Conservation (phyloP, 2,329 filamentous ascomycete species). For the Atkinsonella texensis region DNA sequence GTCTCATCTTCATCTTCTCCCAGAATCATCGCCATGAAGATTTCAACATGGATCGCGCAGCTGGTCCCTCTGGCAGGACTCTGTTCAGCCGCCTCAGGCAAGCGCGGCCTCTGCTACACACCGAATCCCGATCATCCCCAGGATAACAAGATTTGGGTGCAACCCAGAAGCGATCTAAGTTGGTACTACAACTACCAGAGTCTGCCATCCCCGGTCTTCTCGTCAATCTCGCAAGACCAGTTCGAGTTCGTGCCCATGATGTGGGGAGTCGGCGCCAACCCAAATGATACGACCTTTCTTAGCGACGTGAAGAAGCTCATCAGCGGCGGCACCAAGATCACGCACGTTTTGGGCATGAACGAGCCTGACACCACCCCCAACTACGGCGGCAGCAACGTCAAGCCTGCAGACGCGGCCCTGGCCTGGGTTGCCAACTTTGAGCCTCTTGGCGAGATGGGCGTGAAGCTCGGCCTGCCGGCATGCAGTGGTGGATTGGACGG, state of each 20-base stretch:
- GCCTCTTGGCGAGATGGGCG: conserved; percentile 49
- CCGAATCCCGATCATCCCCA: conserved; percentile 38
- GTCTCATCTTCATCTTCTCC: not conserved
- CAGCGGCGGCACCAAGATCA: conserved; percentile 41
- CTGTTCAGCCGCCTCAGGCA: conserved; percentile 27
- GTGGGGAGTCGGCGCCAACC: conserved; percentile 46
- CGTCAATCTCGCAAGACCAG: conserved; percentile 33
- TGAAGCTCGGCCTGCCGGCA: conserved; percentile 59
- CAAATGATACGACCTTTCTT: conserved; percentile 47
- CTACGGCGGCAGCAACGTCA: conserved; percentile 51
- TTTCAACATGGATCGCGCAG: not conserved
- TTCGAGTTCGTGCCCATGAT: conserved; percentile 76
- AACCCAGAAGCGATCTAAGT: conserved; percentile 45
- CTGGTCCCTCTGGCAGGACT: conserved; percentile 12
- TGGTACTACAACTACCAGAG: conserved; percentile 79
- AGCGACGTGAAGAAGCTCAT: conserved; percentile 45
- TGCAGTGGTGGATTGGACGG: conserved; percentile 51
- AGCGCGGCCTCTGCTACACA: conserved; percentile 64
- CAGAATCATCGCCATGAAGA: conserved; percentile 1
- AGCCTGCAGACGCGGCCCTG: conserved; percentile 47
- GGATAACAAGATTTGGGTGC: conserved; percentile 56
- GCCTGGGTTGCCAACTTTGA: conserved; percentile 62
- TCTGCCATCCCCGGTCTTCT: conserved; percentile 41
- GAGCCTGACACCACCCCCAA: conserved; percentile 52
- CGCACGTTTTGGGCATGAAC: conserved; percentile 64